phyloP scores from a whole-genome alignment of 176 grass and related monocot species.

The Ananas comosus region DNA sequence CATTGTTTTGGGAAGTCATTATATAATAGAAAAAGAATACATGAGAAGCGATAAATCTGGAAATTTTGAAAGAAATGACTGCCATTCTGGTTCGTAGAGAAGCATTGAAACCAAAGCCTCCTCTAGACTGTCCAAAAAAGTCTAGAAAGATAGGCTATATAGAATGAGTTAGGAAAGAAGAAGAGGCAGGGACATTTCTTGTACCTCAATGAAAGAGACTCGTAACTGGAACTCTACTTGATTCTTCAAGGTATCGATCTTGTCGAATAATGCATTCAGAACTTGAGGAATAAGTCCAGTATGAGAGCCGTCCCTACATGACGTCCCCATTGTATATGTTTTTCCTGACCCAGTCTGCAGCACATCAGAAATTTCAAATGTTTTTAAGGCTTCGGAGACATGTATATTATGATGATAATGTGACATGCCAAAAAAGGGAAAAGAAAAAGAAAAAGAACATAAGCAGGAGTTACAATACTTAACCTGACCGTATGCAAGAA shows the following conservation, averaged over 20 bases:
- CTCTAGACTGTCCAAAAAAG: neutral
- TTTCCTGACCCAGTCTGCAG: conserved; percentile 85
- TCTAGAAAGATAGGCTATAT: neutral
- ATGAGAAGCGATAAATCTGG: too few relatives aligned
- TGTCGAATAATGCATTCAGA: conserved; percentile 70
- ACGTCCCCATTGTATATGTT: conserved; percentile 94
- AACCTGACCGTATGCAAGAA: conserved; percentile 98
- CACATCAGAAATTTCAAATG: neutral
- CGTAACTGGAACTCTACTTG: conserved; percentile 91
- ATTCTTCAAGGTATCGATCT: conserved; percentile 60
- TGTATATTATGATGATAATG: neutral
- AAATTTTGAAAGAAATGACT: too few relatives aligned
- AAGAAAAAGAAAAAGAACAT: neutral
- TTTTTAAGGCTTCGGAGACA: neutral
- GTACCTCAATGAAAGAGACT: conserved; percentile 95
- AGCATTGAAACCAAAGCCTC: too few relatives aligned
- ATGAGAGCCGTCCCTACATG: conserved; percentile 56
- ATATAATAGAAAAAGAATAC: too few relatives aligned
- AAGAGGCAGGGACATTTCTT: neutral
- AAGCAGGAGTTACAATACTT: conserved; percentile 1
- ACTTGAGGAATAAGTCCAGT: conserved; percentile 67
- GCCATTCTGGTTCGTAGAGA: too few relatives aligned
- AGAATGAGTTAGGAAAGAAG: neutral
- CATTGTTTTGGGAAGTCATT: too few relatives aligned
- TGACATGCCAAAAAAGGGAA: neutral